Evolutionary conservation across 805 yeast species (phyloP).

Genomic region (Cyberlindnera mississippiensis): DNA sequence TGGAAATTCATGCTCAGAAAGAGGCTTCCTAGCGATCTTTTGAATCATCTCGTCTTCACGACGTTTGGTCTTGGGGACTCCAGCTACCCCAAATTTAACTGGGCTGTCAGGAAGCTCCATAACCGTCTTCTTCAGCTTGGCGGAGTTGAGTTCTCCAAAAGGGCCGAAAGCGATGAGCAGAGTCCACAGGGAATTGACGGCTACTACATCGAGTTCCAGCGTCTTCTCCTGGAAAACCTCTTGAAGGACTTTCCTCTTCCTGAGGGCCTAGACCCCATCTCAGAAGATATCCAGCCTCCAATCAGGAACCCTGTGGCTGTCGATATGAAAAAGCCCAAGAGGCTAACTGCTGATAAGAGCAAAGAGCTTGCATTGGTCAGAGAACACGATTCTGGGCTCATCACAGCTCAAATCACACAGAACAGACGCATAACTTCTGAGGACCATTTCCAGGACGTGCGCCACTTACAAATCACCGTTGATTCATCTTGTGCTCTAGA

Average conservation of each 20-base stretch:
- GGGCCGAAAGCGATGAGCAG: conserved; percentile 90
- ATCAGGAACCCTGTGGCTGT: conserved; percentile 33
- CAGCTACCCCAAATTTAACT: conserved; percentile 82
- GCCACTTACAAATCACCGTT: conserved; percentile 40
- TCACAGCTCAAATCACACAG: conserved; percentile 41
- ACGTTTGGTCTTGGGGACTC: conserved; percentile 93
- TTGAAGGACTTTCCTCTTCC: conserved; percentile 34
- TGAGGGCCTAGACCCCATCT: conserved; percentile 27
- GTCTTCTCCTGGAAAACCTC: conserved; percentile 37
- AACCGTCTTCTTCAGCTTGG: conserved; percentile 77
- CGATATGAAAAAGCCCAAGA: conserved; percentile 28
- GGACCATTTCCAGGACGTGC: conserved; percentile 88
- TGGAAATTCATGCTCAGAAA: conserved; percentile 71
- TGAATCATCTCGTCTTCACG: conserved; percentile 60
- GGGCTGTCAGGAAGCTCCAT: conserved; percentile 83
- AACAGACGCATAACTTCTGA: conserved; percentile 62
- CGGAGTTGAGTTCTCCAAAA: conserved; percentile 59
- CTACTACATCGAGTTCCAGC: conserved; percentile 72
- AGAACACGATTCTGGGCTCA: conserved; percentile 20
- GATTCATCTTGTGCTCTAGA: conserved; percentile 20
- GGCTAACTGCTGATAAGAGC: conserved; percentile 28
- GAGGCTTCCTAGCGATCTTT: conserved; percentile 56
- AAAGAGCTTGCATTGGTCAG: conserved; percentile 31
- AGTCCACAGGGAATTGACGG: conserved; percentile 74
- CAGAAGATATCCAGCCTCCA: conserved; percentile 34